phyloP scores from a whole-genome alignment of 306 rosid species.

The Prunus padus region DNA sequence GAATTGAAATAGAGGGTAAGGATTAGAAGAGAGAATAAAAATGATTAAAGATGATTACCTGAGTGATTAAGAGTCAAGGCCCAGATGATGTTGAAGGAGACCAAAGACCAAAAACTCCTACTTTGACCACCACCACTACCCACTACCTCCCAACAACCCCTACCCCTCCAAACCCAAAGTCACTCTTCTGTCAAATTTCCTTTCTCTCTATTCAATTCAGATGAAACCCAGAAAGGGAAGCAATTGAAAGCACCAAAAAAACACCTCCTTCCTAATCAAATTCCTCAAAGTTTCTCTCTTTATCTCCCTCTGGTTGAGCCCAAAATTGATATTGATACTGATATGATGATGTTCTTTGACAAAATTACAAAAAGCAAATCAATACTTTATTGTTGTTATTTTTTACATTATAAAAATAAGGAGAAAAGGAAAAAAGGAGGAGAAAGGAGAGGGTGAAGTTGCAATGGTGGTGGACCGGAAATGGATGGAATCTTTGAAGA shows the following conservation, averaged over 20 bases:
- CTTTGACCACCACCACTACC: slow-evolving; percentile 22
- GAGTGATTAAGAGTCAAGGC: slow-evolving; percentile 35
- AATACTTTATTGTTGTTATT: slow-evolving; percentile 11
- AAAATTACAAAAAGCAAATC: slow-evolving; percentile 53
- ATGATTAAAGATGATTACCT: slow-evolving; percentile 48
- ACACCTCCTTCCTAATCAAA: slow-evolving; percentile 19
- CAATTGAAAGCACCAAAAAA: background rate
- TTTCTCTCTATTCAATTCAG: slow-evolving; percentile 24
- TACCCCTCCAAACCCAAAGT: slow-evolving; percentile 29
- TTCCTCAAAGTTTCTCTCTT: background rate
- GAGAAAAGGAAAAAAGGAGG: background rate
- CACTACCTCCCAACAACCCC: slow-evolving; percentile 36
- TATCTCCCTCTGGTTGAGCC: slow-evolving; percentile 24
- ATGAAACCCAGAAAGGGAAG: slow-evolving; percentile 18
- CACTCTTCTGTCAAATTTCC: background rate
- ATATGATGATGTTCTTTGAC: slow-evolving; percentile 40
- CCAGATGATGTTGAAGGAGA: slow-evolving; percentile 25
- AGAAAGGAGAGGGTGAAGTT: slow-evolving; percentile 24
- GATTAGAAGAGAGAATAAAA: background rate
- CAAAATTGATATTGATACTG: slow-evolving; percentile 20
- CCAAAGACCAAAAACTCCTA: slow-evolving; percentile 22
- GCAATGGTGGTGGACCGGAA: slow-evolving; percentile 66
- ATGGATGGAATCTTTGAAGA: slow-evolving; percentile 82
- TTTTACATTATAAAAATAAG: slow-evolving; percentile 28
- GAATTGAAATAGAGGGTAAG: background rate